A percentile compares a stretch with the other conserved stretches of the same genome.
phyloP scores from a whole-genome alignment of 352 stramenopile species.

The Hyphochytrium catenoides region DNA sequence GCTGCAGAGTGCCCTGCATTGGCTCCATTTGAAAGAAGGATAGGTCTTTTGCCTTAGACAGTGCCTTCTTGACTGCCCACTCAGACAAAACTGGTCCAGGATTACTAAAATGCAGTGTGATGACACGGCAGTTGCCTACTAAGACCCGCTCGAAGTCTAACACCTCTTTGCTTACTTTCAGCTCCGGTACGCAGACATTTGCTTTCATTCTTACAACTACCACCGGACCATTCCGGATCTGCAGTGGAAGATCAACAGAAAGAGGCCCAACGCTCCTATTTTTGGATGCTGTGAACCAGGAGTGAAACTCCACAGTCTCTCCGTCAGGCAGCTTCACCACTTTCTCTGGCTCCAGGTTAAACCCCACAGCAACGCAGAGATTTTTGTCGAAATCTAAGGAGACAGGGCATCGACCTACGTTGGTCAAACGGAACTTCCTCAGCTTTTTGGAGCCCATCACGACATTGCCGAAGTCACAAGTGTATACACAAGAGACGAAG shows the following conservation, averaged over 20 bases:
- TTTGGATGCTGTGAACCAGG: conserved; percentile 70
- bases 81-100: conserved; percentile 51
- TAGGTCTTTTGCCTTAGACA: conserved; percentile 47
- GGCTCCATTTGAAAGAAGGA: conserved; percentile 50
- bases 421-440: conserved; percentile 73
- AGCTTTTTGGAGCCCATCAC: conserved; percentile 69
- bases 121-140: conserved; percentile 55
- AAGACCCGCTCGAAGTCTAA: conserved; percentile 72
- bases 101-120: conserved; percentile 78
- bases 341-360: conserved; percentile 74
- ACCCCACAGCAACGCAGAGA: conserved; percentile 45
- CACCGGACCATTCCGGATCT: conserved; percentile 66
- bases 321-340: conserved; percentile 73
- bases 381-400: conserved; percentile 80
- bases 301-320: conserved; percentile 55
- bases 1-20: conserved; percentile 31
- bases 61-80: conserved; percentile 71
- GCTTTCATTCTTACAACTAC: conserved; percentile 57
- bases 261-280: conserved; percentile 45
- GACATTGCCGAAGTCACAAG: conserved; percentile 81
- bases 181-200: conserved; percentile 67
- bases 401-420: conserved; percentile 52
- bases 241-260: conserved; percentile 50
- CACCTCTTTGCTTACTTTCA: conserved; percentile 42
- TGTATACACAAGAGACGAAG: too few species aligned